Evolutionary conservation across 257 asterid species (phyloP).

Genomic region (Nicotiana otophora): DNA sequence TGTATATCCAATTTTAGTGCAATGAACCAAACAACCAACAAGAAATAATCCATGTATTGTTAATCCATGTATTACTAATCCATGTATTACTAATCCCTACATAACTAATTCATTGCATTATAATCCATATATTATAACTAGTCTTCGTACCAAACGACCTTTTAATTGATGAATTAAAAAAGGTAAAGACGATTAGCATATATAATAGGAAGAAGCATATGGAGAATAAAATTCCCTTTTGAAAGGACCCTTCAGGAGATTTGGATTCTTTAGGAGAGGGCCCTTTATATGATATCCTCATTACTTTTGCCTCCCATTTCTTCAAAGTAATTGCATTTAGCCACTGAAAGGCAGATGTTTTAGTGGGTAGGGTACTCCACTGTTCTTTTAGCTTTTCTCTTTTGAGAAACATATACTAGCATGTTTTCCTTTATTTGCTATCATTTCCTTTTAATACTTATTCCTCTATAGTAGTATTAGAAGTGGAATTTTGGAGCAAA

Average conservation of each 20-base stretch:
- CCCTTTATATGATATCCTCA: background rate
- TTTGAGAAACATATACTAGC: background rate
- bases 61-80: too few relatives aligned
- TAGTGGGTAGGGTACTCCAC: background rate
- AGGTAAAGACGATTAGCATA: background rate
- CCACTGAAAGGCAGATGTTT: background rate
- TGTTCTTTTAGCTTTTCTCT: background rate
- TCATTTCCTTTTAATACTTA: background rate
- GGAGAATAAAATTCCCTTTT: background rate
- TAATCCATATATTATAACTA: too few relatives aligned
- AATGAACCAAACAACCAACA: too few relatives aligned
- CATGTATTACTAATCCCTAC: too few relatives aligned
- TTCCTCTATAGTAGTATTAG: background rate
- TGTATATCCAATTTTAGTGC: background rate
- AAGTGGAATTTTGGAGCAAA: too few relatives aligned
- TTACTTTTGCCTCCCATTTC: background rate
- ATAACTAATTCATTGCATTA: too few relatives aligned
- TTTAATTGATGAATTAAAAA: background rate
- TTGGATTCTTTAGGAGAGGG: conserved; percentile 13
- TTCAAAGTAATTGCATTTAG: conserved; percentile 3
- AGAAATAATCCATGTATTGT: too few relatives aligned
- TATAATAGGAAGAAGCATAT: background rate
- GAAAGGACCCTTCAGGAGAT: conserved; percentile 8
- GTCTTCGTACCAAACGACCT: background rate
- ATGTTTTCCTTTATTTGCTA: background rate